Evolutionary conservation across 1,139 yeast species (phyloP).

Genomic region (Hansenula lynferdii): DNA sequence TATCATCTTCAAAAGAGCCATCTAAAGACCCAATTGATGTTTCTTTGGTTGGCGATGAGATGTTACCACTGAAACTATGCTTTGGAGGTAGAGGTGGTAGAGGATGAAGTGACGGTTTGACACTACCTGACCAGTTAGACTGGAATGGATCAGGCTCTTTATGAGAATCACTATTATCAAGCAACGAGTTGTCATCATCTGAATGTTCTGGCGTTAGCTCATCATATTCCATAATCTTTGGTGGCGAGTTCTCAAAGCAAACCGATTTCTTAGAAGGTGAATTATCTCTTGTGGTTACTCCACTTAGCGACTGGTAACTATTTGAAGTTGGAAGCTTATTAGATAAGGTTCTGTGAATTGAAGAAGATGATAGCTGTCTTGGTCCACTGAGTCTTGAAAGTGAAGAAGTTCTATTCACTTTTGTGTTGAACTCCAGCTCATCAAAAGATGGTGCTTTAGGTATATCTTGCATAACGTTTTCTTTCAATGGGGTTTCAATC

Average conservation of each 20-base stretch:
- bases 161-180: too few relatives aligned
- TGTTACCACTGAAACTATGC: slow-evolving; percentile 14
- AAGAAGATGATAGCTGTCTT: slow-evolving; percentile 18
- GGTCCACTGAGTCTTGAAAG: slow-evolving; percentile 23
- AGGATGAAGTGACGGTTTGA: slow-evolving; percentile 17
- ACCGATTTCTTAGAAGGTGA: slow-evolving; percentile 31
- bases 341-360: slow-evolving; percentile 16
- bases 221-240: slow-evolving; percentile 38
- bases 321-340: slow-evolving; percentile 12
- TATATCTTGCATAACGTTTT: slow-evolving; percentile 21
- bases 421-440: slow-evolving; percentile 22
- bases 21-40: slow-evolving; percentile 21
- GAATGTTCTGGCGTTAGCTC: slow-evolving; percentile 33
- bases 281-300: slow-evolving; percentile 16
- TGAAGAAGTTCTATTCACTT: slow-evolving; percentile 21
- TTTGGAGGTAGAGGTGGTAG: slow-evolving; percentile 23
- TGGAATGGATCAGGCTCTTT: slow-evolving; percentile 18
- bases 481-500: slow-evolving; percentile 2
- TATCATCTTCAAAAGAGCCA: slow-evolving; percentile 9
- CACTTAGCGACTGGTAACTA: slow-evolving; percentile 10
- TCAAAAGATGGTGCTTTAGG: slow-evolving; percentile 24
- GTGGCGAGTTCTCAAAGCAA: slow-evolving; percentile 27
- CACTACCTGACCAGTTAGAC: slow-evolving; percentile 23
- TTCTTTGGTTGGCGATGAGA: slow-evolving; percentile 23
- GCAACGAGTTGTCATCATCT: slow-evolving; percentile 24